Percentiles rank a stretch among this genome's conserved stretches.
phyloP scores from a whole-genome alignment of 1,284 basidiomycete species.

The Lignosus rhinocerotis region DNA sequence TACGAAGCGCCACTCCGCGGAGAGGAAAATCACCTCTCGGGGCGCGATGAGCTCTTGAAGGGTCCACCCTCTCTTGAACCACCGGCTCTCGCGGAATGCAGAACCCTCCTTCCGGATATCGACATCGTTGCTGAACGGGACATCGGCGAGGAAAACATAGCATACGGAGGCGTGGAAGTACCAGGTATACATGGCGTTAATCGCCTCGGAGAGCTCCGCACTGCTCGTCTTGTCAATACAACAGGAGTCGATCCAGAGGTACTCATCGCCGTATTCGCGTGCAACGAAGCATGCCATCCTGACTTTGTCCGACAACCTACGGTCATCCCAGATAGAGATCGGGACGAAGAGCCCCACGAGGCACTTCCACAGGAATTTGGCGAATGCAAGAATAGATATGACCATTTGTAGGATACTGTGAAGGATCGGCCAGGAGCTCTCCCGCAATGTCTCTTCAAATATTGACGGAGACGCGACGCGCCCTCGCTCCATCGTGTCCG shows the following conservation, averaged over 20 bases:
- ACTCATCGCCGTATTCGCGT: background rate
- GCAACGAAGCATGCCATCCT: background rate
- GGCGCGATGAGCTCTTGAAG: slow-evolving; percentile 14
- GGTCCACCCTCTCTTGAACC: slow-evolving; percentile 9
- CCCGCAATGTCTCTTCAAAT: no score
- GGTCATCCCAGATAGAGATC: no score
- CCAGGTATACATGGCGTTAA: slow-evolving; percentile 1
- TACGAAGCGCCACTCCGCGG: background rate
- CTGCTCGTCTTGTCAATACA: slow-evolving; percentile 8
- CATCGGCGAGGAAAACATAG: slow-evolving; percentile 1
- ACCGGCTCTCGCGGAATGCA: slow-evolving; percentile 2
- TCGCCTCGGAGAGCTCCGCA: slow-evolving; percentile 2
- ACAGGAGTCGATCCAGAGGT: slow-evolving; percentile 8
- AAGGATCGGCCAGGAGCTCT: no score
- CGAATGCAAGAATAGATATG: no score
- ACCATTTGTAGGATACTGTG: no score
- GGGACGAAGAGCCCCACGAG: no score
- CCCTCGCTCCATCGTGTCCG: no score
- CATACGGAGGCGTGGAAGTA: background rate
- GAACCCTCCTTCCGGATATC: background rate
- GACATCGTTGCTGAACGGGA: background rate
- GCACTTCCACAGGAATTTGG: no score
- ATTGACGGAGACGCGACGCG: no score
- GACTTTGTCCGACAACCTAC: background rate
- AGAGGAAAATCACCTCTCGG: slow-evolving; percentile 1